These are phyloP conservation scores for Pseudogymnoascus pannorum DNA, from an alignment of 2,329 filamentous ascomycete species.

Conservation along the genomic window DNA sequence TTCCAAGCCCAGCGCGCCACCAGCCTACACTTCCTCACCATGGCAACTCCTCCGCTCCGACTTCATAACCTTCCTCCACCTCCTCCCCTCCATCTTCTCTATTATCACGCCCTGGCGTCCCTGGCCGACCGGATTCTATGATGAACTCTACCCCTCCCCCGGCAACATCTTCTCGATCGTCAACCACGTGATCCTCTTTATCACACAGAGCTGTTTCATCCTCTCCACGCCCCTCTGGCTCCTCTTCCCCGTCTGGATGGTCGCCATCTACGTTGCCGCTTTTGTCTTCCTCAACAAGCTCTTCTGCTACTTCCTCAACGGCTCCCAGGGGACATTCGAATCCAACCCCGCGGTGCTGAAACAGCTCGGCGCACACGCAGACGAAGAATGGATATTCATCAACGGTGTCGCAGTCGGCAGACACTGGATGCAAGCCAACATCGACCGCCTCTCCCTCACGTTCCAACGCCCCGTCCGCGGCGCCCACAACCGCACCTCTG, in stretches of 20 bases:
- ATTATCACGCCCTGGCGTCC: slow-evolving; percentile 52
- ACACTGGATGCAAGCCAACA: slow-evolving; percentile 62
- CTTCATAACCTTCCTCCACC: slow-evolving; percentile 30
- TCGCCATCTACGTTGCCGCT: slow-evolving; percentile 29
- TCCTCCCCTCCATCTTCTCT: slow-evolving; percentile 42
- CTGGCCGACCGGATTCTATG: slow-evolving; percentile 45
- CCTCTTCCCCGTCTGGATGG: slow-evolving; percentile 44
- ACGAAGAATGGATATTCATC: slow-evolving; percentile 73
- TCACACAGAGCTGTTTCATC: slow-evolving; percentile 55
- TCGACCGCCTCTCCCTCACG: slow-evolving; percentile 63
- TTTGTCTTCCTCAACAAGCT: slow-evolving; percentile 44
- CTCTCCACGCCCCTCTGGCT: slow-evolving; percentile 46
- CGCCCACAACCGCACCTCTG: slow-evolving; percentile 66
- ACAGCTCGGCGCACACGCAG: slow-evolving; percentile 37
- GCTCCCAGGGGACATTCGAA: slow-evolving; percentile 39
- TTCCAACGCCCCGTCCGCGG: slow-evolving; percentile 66
- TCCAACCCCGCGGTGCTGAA: slow-evolving; percentile 48
- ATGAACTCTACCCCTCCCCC: slow-evolving; percentile 55
- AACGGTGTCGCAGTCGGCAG: slow-evolving; percentile 62
- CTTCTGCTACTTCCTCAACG: slow-evolving; percentile 48
- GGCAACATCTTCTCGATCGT: slow-evolving; percentile 50
- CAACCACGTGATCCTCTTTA: slow-evolving; percentile 50
- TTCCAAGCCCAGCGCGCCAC: background rate
- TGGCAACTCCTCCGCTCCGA: slow-evolving; percentile 33
- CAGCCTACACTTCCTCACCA: slow-evolving; percentile 24